These are phyloP conservation scores for Cucumis melo DNA, from an alignment of 306 rosid species.

Conservation along the genomic window DNA sequence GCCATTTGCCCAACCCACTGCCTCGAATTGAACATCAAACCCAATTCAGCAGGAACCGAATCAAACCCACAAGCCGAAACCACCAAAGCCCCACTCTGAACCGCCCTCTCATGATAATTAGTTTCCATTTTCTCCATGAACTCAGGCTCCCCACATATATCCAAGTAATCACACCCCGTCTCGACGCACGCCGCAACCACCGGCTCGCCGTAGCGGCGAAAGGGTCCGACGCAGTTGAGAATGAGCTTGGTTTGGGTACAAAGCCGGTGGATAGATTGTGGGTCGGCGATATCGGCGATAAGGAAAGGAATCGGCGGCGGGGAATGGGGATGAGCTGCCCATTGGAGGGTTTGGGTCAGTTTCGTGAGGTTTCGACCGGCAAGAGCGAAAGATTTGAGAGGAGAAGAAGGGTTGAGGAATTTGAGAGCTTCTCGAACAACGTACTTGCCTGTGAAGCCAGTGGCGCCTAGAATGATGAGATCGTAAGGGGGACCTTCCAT, in stretches of 20 bases:
- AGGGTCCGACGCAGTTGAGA: slow-evolving; percentile 91
- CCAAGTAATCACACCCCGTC: slow-evolving; percentile 65
- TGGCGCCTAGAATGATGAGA: slow-evolving; percentile 62
- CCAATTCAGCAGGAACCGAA: slow-evolving; percentile 82
- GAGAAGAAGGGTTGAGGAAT: slow-evolving; percentile 40
- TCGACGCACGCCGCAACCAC: slow-evolving; percentile 64
- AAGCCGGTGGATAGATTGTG: slow-evolving; percentile 43
- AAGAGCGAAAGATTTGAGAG: slow-evolving; percentile 54
- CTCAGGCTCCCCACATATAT: slow-evolving; percentile 79
- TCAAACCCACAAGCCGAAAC: slow-evolving; percentile 88
- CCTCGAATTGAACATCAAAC: slow-evolving; percentile 56
- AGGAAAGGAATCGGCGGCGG: slow-evolving; percentile 46
- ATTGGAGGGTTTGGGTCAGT: slow-evolving; percentile 39
- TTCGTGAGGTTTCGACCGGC: slow-evolving; percentile 61
- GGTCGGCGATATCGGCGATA: slow-evolving; percentile 47
- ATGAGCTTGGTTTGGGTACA: slow-evolving; percentile 50
- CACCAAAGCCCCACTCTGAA: slow-evolving; percentile 44
- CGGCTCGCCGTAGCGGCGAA: slow-evolving; percentile 66
- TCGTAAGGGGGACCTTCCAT: slow-evolving; percentile 32
- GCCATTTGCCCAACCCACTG: slow-evolving; percentile 42
- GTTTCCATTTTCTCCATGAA: slow-evolving; percentile 74
- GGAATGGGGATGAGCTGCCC: slow-evolving; percentile 51
- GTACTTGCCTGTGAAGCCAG: slow-evolving; percentile 82
- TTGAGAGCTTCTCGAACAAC: slow-evolving; percentile 61
- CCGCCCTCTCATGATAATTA: slow-evolving; percentile 24